A percentile compares a stretch with the other conserved stretches of the same genome.
phyloP scores from a whole-genome alignment of 2,329 filamentous ascomycete genomes.

The Microcyclospora tardicrescens region DNA sequence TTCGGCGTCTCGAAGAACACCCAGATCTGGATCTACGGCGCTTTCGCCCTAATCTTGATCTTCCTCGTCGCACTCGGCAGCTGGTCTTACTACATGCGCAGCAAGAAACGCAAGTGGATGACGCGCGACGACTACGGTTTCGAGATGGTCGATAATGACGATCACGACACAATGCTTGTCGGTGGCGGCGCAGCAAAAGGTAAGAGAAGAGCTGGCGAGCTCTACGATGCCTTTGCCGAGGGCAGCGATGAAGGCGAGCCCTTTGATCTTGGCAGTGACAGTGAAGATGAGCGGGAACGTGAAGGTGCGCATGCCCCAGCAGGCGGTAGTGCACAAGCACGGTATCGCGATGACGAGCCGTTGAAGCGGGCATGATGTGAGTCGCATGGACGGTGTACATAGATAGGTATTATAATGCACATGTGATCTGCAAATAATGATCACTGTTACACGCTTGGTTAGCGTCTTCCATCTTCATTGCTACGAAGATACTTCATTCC shows the following conservation, averaged over 20 bases:
- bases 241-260: conserved; percentile 62
- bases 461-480: no score
- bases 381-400: no score
- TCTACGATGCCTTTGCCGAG: conserved; percentile 95
- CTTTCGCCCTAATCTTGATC: conserved; percentile 66
- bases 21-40: conserved; percentile 87
- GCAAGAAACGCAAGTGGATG: conserved; percentile 47
- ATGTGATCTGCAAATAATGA: no score
- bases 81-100: conserved; percentile 69
- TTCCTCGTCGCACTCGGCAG: conserved; percentile 66
- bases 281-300: not conserved
- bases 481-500: no score
- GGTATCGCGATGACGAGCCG: not conserved
- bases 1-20: conserved; percentile 80
- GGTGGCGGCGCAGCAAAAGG: conserved; percentile 34
- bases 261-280: not conserved
- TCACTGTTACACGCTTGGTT: no score
- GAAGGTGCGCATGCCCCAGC: not conserved
- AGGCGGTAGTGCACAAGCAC: not conserved
- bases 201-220: conserved; percentile 61
- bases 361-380: no score
- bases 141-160: conserved; percentile 76
- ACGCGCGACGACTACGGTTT: conserved; percentile 78
- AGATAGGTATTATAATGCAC: no score
- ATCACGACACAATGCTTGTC: conserved; percentile 41